Percentiles rank a stretch among this genome's conserved stretches.
Conservation (phyloP, 257 asterid genomes). For the Primulina tabacum region DNA sequence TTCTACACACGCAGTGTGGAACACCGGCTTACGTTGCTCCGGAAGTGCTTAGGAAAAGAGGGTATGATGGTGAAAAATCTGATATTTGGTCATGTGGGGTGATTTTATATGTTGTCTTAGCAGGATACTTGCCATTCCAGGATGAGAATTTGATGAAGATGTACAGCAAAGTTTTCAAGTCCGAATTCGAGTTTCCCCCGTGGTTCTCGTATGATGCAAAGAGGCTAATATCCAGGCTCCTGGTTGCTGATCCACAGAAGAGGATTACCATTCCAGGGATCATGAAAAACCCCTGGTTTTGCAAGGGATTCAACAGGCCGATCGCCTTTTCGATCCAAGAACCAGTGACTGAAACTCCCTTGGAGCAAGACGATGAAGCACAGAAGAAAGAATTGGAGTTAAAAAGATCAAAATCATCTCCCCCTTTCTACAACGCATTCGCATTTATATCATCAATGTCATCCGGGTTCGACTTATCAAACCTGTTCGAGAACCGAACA, state of each 20-base stretch:
- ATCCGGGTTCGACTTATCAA: slow-evolving; percentile 74
- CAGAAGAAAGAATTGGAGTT: slow-evolving; percentile 27
- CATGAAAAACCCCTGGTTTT: slow-evolving; percentile 60
- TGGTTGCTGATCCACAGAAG: slow-evolving; percentile 59
- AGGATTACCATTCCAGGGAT: slow-evolving; percentile 52
- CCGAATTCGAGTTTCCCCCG: slow-evolving; percentile 58
- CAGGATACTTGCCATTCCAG: slow-evolving; percentile 71
- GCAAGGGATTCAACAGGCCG: slow-evolving; percentile 40
- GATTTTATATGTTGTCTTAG: slow-evolving; percentile 61
- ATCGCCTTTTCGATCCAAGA: slow-evolving; percentile 35
- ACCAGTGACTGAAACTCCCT: slow-evolving; percentile 16
- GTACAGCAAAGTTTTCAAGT: slow-evolving; percentile 72
- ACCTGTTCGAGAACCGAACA: slow-evolving; percentile 42
- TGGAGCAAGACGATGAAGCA: slow-evolving; percentile 16
- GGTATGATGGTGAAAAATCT: slow-evolving; percentile 72
- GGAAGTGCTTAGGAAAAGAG: slow-evolving; percentile 63
- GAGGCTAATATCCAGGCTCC: slow-evolving; percentile 52
- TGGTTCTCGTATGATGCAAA: slow-evolving; percentile 65
- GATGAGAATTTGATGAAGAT: slow-evolving; percentile 70
- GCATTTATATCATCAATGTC: slow-evolving; percentile 84
- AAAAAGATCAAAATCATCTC: slow-evolving; percentile 44
- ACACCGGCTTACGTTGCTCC: slow-evolving; percentile 89
- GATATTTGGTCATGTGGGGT: slow-evolving; percentile 96
- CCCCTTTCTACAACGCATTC: slow-evolving; percentile 73
- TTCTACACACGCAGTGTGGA: slow-evolving; percentile 79